Evolutionary conservation across 225 moss, liverwort and hornwort species (phyloP), one percentile per base, ranked within the genome.

Genomic region (Lunularia cruciata): DNA sequence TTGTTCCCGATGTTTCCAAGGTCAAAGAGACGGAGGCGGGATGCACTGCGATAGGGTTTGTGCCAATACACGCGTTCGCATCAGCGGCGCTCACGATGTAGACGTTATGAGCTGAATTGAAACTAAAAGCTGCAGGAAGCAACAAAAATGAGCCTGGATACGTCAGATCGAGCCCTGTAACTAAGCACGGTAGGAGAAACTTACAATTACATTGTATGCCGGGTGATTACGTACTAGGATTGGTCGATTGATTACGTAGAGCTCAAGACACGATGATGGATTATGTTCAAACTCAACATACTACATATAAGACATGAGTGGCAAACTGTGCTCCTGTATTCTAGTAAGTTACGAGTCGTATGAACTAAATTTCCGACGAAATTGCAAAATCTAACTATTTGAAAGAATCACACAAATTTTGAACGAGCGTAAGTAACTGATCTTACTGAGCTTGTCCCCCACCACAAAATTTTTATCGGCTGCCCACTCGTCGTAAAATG

Each of bases 381-480:
- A n/a, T n/a, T n/a, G n/a, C n/a, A n/a, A n/a, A n/a, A n/a, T n/a
- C n/a, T n/a, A n/a, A n/a, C n/a, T n/a, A n/a, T n/a, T n/a, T n/a
- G n/a, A n/a, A n/a, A n/a, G n/a, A n/a, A n/a, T n/a, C n/a, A n/a
- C n/a, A n/a, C n/a, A n/a, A n/a, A n/a, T n/a, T n/a, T n/a, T n/a
- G n/a, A n/a, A n/a, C n/a, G n/a, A n/a, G n/a, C n/a, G n/a, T n/a
- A n/a, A n/a, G n/a, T n/a, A 32, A 65, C 3, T 2, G 39, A 12
- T 53, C 68, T 68, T 68, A 68, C 68, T 38, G 16, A 68, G 36
- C 23, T 37, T 8, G 40, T 68, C 68, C 26, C 68, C 68, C 34
- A 68, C 68, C 25, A 23, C 9, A 22, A 68, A 55, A 0, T 6
- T 68, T 8, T 36, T 19, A 2, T 23, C 28, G 20, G 53, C 68